Evolutionary conservation across 2,329 filamentous ascomycete species (phyloP).

Genomic region (Hansfordia pulvinata): DNA sequence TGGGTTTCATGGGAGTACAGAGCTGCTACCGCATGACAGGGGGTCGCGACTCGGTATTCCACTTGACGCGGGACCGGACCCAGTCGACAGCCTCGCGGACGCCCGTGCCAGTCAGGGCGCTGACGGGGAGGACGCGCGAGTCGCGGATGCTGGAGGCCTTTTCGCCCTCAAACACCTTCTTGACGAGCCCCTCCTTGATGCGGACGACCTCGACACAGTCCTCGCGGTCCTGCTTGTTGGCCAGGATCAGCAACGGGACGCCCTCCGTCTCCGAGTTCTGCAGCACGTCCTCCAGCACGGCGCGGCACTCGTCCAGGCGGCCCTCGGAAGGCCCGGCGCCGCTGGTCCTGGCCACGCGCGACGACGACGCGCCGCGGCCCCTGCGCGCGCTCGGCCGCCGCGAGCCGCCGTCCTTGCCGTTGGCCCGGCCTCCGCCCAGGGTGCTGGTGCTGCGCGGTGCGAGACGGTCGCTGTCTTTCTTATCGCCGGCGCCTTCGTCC

Average conservation of each 20-base stretch:
- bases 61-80: constrained; percentile 81
- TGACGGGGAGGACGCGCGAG: constrained; percentile 80
- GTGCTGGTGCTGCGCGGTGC: too few relatives aligned
- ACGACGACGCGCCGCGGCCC: constrained; percentile 39
- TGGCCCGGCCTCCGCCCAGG: constrained; percentile 5
- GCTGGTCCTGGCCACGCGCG: too few relatives aligned
- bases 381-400: too few relatives aligned
- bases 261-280: constrained; percentile 80
- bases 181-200: constrained; percentile 92
- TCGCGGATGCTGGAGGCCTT: constrained; percentile 78
- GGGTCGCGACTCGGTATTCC: constrained; percentile 89
- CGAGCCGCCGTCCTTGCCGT: constrained; percentile 28
- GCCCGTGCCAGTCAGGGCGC: constrained; percentile 75
- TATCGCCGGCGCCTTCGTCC: constrained; percentile 50
- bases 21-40: constrained; percentile 68
- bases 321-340: too few relatives aligned
- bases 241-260: constrained; percentile 80
- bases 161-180: constrained; percentile 90
- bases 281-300: constrained; percentile 82
- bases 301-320: constrained; percentile 73
- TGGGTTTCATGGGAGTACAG: too few relatives aligned
- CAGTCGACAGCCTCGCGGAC: constrained; percentile 96
- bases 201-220: constrained; percentile 95
- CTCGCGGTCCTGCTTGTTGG: constrained; percentile 96
- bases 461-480: too few relatives aligned